phyloP scores from a whole-genome alignment of 495 filamentous ascomycete species.

The Glarea lozoyensis region DNA sequence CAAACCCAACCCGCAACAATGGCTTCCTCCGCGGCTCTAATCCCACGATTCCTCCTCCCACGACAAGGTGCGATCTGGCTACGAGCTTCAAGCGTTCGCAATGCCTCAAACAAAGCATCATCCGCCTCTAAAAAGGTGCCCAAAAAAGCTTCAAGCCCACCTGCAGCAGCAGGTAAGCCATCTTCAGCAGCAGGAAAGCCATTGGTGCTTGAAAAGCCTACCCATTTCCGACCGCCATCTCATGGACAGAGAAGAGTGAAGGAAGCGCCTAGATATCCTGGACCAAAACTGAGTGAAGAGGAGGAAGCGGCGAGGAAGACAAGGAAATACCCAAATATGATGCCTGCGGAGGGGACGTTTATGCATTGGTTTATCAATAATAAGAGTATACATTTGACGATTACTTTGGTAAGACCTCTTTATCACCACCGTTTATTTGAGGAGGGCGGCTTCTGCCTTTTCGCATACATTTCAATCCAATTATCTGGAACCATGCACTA shows the following conservation, averaged over 20 bases:
- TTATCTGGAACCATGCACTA: neutral
- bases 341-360: constrained; percentile 65
- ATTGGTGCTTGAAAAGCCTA: constrained; percentile 65
- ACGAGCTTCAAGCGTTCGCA: constrained; percentile 20
- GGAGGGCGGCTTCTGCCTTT: neutral
- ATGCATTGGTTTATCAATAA: constrained; percentile 68
- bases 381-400: constrained; percentile 63
- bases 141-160: no score
- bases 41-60: constrained; percentile 46
- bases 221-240: constrained; percentile 78
- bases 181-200: no score
- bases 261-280: constrained; percentile 53
- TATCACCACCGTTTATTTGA: no score
- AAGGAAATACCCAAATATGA: constrained; percentile 72
- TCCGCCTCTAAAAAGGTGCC: constrained; percentile 12
- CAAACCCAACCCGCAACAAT: constrained; percentile 19
- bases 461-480: neutral
- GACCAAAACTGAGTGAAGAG: constrained; percentile 48
- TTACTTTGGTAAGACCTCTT: constrained; percentile 56
- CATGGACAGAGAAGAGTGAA: constrained; percentile 55
- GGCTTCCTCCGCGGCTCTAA: constrained; percentile 26
- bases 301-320: constrained; percentile 52
- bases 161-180: no score
- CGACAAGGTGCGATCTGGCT: constrained; percentile 39
- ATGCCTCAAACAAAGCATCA: constrained; percentile 25